Evolutionary conservation across 805 yeast genomes (phyloP).

Genomic region (Saccharomycopsis olivae): DNA sequence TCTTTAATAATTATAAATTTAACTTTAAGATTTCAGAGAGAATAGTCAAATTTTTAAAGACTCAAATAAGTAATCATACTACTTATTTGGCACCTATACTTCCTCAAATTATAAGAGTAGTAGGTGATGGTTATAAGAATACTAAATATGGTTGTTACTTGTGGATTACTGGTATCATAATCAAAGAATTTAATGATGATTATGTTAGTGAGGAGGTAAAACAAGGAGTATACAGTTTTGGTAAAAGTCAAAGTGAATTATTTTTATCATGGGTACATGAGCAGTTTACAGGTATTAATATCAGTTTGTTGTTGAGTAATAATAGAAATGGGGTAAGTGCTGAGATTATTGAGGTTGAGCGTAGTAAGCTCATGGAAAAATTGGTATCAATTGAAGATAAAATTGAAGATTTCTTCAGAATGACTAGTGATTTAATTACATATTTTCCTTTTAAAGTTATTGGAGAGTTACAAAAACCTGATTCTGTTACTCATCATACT

Average conservation of each 20-base stretch:
- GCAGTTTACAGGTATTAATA: conserved; percentile 2
- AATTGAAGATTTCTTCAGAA: conserved; percentile 77
- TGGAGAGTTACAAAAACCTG: conserved; percentile 17
- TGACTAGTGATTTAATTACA: conserved; percentile 69
- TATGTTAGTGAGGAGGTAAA: conserved; percentile 37
- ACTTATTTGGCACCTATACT: conserved; percentile 48
- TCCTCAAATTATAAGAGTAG: conserved; percentile 50
- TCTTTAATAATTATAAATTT: conserved; percentile 46
- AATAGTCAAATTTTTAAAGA: conserved; percentile 54
- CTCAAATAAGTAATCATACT: conserved; percentile 52
- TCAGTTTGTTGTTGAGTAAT: conserved; percentile 1
- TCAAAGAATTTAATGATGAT: conserved; percentile 59
- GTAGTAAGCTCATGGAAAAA: conserved; percentile 1
- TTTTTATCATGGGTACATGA: conserved; percentile 13
- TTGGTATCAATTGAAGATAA: conserved; percentile 40
- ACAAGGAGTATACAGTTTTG: conserved; percentile 63
- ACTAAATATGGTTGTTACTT: conserved; percentile 73
- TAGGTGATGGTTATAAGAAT: conserved; percentile 58
- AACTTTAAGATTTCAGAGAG: conserved; percentile 64
- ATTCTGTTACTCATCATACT: conserved; percentile 31
- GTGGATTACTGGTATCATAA: conserved; percentile 80
- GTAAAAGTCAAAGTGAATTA: conserved; percentile 22
- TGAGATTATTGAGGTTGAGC: neutral
- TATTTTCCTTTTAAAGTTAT: conserved; percentile 39
- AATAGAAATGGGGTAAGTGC: neutral